phyloP scores from a whole-genome alignment of 2,329 filamentous ascomycete genomes.

The Fusarium pseudoanthophilum region DNA sequence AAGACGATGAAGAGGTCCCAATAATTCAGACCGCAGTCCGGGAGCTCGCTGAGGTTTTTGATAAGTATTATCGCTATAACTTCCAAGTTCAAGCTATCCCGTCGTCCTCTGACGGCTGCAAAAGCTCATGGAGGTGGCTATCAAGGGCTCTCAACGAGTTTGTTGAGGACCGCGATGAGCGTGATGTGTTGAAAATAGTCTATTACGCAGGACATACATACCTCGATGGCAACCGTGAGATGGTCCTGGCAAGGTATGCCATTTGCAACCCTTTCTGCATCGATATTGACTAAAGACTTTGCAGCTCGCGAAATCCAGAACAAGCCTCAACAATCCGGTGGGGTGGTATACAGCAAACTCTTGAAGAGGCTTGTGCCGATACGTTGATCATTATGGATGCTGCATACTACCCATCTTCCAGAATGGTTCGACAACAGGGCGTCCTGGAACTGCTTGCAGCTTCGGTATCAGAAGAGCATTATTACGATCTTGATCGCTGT shows the following conservation, averaged over 20 bases:
- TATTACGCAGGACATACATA: slow-evolving; percentile 68
- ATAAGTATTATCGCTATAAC: slow-evolving; percentile 63
- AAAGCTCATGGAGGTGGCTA: slow-evolving; percentile 65
- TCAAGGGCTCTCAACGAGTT: slow-evolving; percentile 63
- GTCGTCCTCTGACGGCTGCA: slow-evolving; percentile 57
- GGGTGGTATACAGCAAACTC: slow-evolving; percentile 65
- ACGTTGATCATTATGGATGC: slow-evolving; percentile 69
- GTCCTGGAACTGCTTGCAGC: slow-evolving; percentile 68
- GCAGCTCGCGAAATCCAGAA: slow-evolving; percentile 60
- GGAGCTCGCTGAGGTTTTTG: slow-evolving; percentile 62
- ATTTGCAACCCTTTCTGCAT: background rate
- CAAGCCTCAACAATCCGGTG: slow-evolving; percentile 62
- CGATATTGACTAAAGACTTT: slow-evolving; percentile 35
- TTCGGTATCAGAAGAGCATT: slow-evolving; percentile 64
- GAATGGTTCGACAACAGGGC: slow-evolving; percentile 62
- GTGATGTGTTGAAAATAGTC: slow-evolving; percentile 68
- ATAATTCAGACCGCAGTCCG: slow-evolving; percentile 55
- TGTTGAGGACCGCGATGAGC: slow-evolving; percentile 62
- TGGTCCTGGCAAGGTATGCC: slow-evolving; percentile 66
- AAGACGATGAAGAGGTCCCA: slow-evolving; percentile 61
- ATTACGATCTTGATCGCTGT: slow-evolving; percentile 58
- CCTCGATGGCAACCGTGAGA: slow-evolving; percentile 65
- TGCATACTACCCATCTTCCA: slow-evolving; percentile 65
- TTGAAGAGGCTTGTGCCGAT: slow-evolving; percentile 67
- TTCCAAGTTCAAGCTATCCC: slow-evolving; percentile 63